Evolutionary conservation across 345 rosid species (phyloP).

Genomic region (Gossypium mustelinum): DNA sequence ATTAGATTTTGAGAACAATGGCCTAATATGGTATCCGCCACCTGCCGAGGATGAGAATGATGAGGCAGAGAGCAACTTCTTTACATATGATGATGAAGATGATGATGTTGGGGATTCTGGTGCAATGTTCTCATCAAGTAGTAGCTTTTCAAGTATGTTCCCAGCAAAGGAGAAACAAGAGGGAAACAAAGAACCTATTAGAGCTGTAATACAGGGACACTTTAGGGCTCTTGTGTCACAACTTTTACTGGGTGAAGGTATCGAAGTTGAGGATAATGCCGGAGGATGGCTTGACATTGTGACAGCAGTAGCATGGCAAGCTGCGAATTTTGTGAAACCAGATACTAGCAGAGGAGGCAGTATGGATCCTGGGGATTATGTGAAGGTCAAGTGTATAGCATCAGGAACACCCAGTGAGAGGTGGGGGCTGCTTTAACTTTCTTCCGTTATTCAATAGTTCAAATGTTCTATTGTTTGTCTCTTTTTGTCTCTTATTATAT

Average conservation of each 20-base stretch:
- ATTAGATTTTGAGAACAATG: constrained; percentile 84
- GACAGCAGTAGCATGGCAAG: constrained; percentile 84
- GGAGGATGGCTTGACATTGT: constrained; percentile 85
- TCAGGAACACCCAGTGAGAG: constrained; percentile 81
- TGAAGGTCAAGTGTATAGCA: constrained; percentile 91
- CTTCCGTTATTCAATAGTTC: not conserved
- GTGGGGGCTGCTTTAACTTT: constrained; percentile 32
- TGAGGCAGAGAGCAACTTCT: constrained; percentile 65
- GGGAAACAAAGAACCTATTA: constrained; percentile 64
- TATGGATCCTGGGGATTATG: constrained; percentile 96
- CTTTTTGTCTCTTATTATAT: not conserved
- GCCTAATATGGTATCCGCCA: constrained; percentile 88
- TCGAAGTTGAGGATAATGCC: constrained; percentile 36
- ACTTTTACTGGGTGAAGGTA: constrained; percentile 73
- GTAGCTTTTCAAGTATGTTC: constrained; percentile 65
- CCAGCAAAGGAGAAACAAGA: constrained; percentile 65
- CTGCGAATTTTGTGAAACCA: constrained; percentile 91
- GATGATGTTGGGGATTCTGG: constrained; percentile 80
- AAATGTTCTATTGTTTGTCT: not conserved
- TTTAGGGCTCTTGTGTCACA: constrained; percentile 97
- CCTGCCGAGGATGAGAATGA: constrained; percentile 84
- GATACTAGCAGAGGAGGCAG: constrained; percentile 97
- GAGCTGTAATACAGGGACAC: constrained; percentile 72
- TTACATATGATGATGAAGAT: constrained; percentile 77
- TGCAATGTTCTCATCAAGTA: constrained; percentile 62